A percentile compares a stretch with the other conserved stretches of the same genome.
These are phyloP conservation scores for Escovopsis sp. DNA, from an alignment of 2,329 filamentous ascomycete genomes.

Conservation along the genomic window DNA sequence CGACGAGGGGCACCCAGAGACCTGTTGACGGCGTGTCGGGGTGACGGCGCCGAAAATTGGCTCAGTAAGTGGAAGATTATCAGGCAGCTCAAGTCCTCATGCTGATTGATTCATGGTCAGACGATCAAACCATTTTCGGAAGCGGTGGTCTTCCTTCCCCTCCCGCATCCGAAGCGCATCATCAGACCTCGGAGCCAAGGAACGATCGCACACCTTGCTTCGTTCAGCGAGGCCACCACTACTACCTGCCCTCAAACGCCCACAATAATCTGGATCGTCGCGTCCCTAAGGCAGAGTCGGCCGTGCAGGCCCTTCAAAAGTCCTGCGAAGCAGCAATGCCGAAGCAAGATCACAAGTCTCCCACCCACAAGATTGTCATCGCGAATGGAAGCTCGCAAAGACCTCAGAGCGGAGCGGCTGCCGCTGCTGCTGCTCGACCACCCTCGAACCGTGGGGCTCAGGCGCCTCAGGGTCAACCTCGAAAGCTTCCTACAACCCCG, in stretches of 20 bases:
- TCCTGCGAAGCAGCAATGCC: conserved; percentile 13
- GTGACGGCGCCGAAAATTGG: conserved; percentile 19
- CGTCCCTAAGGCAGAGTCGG: background rate
- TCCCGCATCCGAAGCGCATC: conserved; percentile 8
- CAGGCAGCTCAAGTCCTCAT: no score
- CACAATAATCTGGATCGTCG: background rate
- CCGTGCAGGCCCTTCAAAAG: conserved; percentile 12
- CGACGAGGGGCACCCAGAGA: conserved; percentile 10
- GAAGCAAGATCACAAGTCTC: background rate
- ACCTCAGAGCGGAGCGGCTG: background rate
- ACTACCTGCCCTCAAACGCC: conserved; percentile 9
- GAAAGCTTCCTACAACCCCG: no score
- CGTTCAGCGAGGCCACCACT: conserved; percentile 10
- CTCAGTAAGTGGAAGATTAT: conserved; percentile 15
- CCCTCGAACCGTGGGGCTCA: background rate
- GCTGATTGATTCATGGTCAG: conserved; percentile 11
- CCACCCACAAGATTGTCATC: conserved; percentile 5
- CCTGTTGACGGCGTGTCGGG: conserved; percentile 12
- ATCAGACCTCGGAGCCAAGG: background rate
- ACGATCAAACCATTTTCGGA: conserved; percentile 13
- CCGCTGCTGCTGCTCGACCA: background rate
- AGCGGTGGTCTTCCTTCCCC: conserved; percentile 15
- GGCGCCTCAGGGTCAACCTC: no score
- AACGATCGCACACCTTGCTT: conserved; percentile 4
- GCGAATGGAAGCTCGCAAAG: conserved; percentile 8